Percentiles rank a stretch among this genome's conserved stretches.
Conservation (phyloP, 164 flowering plant genomes). For the Paratinospora sagittata region DNA sequence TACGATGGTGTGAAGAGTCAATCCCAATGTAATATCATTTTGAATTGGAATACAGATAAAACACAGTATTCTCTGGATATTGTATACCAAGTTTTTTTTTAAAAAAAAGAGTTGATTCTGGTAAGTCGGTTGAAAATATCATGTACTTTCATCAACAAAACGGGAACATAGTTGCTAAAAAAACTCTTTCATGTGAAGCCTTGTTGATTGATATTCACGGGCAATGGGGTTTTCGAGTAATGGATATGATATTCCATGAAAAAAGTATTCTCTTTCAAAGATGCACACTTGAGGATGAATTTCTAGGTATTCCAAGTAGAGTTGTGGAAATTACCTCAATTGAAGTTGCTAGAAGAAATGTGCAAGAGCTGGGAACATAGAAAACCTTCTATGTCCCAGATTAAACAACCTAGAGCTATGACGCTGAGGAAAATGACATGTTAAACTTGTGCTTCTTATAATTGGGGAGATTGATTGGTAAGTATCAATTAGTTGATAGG, state of each 20-base stretch:
- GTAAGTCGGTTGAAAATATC: too few species aligned
- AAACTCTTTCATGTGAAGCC: neutral
- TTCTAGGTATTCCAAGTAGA: neutral
- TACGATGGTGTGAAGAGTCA: too few species aligned
- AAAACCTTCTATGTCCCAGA: too few species aligned
- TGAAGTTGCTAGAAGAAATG: neutral
- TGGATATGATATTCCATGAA: neutral
- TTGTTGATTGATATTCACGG: neutral
- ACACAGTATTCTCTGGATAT: too few species aligned
- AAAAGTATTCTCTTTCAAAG: neutral
- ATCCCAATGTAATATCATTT: too few species aligned
- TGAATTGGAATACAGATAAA: too few species aligned
- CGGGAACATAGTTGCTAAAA: neutral
- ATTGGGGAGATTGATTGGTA: too few species aligned
- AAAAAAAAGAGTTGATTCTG: too few species aligned
- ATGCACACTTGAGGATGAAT: neutral
- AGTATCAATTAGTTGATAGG: too few species aligned
- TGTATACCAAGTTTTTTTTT: too few species aligned
- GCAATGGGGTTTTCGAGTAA: neutral
- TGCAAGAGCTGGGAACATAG: neutral
- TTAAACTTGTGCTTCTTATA: neutral
- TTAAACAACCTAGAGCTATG: neutral
- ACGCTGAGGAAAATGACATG: neutral
- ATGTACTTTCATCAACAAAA: neutral
- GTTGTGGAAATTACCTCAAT: neutral